A percentile compares a stretch with the other conserved stretches of the same genome.
Evolutionary conservation across 2,329 filamentous ascomycete species (phyloP).

Genomic region (Fusarium praegraminearum): DNA sequence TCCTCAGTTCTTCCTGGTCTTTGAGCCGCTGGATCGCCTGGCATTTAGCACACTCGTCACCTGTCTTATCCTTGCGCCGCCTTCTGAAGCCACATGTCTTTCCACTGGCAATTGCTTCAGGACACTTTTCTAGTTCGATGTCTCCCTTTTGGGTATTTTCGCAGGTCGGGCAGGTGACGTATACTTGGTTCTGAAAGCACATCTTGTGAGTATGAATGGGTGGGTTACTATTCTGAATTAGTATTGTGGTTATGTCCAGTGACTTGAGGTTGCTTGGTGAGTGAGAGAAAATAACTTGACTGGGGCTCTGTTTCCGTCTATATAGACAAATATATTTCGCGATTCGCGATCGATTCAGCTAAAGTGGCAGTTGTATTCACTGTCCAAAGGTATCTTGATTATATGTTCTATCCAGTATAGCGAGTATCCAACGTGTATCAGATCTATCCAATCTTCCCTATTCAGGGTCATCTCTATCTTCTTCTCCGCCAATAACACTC

Average conservation of each 20-base stretch:
- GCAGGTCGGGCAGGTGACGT: neutral
- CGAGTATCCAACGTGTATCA: neutral
- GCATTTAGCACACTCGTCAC: neutral
- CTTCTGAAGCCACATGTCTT: neutral
- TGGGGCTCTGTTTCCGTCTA: neutral
- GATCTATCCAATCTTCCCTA: neutral
- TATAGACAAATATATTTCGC: fast-evolving
- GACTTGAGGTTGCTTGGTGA: neutral
- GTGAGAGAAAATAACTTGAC: fast-evolving
- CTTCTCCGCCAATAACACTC: constrained; percentile 49
- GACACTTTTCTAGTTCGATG: neutral
- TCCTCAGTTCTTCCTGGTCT: neutral
- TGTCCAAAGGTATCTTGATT: constrained; percentile 1
- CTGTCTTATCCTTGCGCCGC: neutral
- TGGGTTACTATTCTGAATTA: neutral
- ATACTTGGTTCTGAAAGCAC: neutral
- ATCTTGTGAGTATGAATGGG: neutral
- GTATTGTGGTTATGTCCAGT: neutral
- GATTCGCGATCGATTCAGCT: neutral
- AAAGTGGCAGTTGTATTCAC: neutral
- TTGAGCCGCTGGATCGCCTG: neutral
- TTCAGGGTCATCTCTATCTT: constrained; percentile 3
- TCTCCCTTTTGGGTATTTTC: neutral
- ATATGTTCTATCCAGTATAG: neutral
- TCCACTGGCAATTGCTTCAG: fast-evolving